phyloP scores from a whole-genome alignment of 345 rosid genomes.

The Populus alba region DNA sequence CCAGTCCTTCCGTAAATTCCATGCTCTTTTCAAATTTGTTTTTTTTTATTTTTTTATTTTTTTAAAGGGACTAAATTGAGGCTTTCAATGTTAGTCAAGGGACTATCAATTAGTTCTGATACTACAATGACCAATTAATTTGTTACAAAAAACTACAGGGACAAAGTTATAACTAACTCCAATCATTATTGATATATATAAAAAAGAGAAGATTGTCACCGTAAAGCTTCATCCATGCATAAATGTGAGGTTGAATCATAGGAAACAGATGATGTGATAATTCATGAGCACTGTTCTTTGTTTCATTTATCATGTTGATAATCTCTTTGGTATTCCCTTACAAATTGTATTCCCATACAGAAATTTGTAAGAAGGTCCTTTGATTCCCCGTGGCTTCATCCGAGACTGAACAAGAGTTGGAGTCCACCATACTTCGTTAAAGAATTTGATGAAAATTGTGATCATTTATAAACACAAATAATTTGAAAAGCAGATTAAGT shows the following conservation, averaged over 20 bases:
- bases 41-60: too few species aligned
- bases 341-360: neutral
- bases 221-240: conserved; percentile 28
- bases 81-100: too few species aligned
- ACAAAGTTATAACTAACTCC: too few species aligned
- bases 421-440: conserved; percentile 33
- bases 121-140: too few species aligned
- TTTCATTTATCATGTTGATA: neutral
- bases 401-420: conserved; percentile 17
- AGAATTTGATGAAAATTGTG: conserved; percentile 8
- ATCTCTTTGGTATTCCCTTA: conserved; percentile 19
- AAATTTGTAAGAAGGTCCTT: conserved; percentile 26
- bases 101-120: too few species aligned
- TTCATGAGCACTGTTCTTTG: conserved; percentile 11
- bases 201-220: neutral
- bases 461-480: conserved; percentile 13
- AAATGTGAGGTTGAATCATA: conserved; percentile 23
- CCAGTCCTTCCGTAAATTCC: too few species aligned
- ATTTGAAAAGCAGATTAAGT: neutral
- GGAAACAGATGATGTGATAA: conserved; percentile 25
- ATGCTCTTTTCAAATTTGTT: too few species aligned
- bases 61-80: too few species aligned
- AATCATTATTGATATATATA: too few species aligned
- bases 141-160: too few species aligned
- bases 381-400: conserved; percentile 27